A percentile compares a stretch with the other conserved stretches of the same genome.
Evolutionary conservation across 163 green algal species (phyloP).

Genomic region (Picocystis sp.): DNA sequence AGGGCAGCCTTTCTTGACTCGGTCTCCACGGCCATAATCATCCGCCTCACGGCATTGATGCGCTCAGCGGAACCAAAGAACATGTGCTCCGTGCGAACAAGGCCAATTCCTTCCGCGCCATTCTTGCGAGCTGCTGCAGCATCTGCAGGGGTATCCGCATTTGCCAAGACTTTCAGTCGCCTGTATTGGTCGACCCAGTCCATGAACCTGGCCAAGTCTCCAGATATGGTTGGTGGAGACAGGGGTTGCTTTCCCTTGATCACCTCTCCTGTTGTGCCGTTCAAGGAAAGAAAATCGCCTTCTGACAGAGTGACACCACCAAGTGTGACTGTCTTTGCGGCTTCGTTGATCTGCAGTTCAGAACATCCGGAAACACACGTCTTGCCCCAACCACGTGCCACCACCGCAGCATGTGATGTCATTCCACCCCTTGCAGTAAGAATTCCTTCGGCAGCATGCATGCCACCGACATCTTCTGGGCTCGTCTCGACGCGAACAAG

Average conservation of each 20-base stretch:
- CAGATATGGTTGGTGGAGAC: constrained; percentile 11
- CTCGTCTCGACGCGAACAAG: constrained; percentile 55
- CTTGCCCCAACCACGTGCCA: constrained; percentile 81
- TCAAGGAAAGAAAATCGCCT: constrained; percentile 59
- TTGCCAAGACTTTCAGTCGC: constrained; percentile 29
- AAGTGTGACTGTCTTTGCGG: constrained; percentile 20
- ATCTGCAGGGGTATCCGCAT: constrained; percentile 60
- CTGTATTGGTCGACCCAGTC: constrained; percentile 19
- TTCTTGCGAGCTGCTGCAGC: constrained; percentile 31
- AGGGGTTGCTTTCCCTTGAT: constrained; percentile 27
- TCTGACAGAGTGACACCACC: constrained; percentile 24
- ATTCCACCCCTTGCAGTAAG: constrained; percentile 68
- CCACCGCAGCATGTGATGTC: constrained; percentile 75
- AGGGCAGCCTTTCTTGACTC: constrained; percentile 5
- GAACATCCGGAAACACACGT: constrained; percentile 61
- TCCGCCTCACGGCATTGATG: constrained; percentile 33
- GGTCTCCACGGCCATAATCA: constrained; percentile 43
- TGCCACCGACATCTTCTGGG: constrained; percentile 71
- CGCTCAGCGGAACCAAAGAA: constrained; percentile 48
- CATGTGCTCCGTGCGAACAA: constrained; percentile 72
- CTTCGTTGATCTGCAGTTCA: constrained; percentile 28
- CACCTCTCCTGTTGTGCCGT: constrained; percentile 64
- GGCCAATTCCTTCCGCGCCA: constrained; percentile 49
- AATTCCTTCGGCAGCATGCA: constrained; percentile 66
- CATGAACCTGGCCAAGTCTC: constrained; percentile 34